Conservation (phyloP, 1,284 basidiomycete species). For the Singerocomus rubriflavus region DNA sequence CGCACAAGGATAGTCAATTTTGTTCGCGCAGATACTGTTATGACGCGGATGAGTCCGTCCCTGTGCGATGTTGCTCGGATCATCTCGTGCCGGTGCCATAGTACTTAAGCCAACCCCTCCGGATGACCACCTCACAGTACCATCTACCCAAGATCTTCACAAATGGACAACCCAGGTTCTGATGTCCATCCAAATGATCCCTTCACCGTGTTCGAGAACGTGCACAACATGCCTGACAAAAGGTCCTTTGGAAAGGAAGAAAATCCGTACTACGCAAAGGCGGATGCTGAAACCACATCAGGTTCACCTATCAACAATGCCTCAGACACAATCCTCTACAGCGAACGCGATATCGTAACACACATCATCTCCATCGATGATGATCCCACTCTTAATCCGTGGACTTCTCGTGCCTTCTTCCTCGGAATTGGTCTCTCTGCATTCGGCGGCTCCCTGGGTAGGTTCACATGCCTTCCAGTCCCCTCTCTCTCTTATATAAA, state of each 20-base stretch:
- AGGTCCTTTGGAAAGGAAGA: constrained; percentile 25
- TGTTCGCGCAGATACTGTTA: not conserved
- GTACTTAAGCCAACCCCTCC: constrained; percentile 6
- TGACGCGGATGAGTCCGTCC: not conserved
- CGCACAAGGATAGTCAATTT: not conserved
- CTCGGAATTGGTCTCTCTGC: constrained; percentile 60
- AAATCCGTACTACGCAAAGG: constrained; percentile 19
- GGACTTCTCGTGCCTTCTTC: constrained; percentile 57
- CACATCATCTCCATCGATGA: constrained; percentile 54
- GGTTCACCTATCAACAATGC: constrained; percentile 13
- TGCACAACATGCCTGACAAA: constrained; percentile 27
- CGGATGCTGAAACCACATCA: constrained; percentile 35
- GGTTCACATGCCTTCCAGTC: not conserved
- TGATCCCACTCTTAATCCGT: constrained; percentile 52
- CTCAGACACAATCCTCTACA: constrained; percentile 35
- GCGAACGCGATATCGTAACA: constrained; percentile 48
- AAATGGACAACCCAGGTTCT: constrained; percentile 6
- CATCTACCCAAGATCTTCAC: not conserved
- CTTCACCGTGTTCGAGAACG: constrained; percentile 12
- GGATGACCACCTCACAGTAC: not conserved
- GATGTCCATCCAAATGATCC: not conserved
- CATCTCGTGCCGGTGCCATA: not conserved
- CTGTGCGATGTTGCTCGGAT: not conserved
- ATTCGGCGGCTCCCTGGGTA: constrained; percentile 53
- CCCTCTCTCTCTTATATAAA: not conserved